Base-by-base conservation (phyloP, 1,284 basidiomycete species). In the Polyporus tsugae region DNA sequence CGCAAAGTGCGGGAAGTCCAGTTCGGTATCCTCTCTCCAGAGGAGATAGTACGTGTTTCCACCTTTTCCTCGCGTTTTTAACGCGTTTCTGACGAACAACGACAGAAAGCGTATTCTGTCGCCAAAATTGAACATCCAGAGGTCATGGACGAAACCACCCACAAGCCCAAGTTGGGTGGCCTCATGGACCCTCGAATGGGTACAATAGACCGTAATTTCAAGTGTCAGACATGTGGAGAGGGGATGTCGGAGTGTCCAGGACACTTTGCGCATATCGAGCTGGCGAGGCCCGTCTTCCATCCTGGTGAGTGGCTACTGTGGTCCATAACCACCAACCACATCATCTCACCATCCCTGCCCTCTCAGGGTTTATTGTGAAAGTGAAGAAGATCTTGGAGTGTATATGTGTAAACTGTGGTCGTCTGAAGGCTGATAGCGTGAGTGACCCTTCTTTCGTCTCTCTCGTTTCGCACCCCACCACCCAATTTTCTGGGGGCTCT, bases 381-480 rank as follows among this genome's bases (percentile, higher is more conserved):
- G 96, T 99, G 81, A 99, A 99, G 86, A 99, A 99, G 88, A 98
- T 99, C 77, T 84, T 99, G 83, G 98, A 99, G 87, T 95, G 94
- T 83, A 95, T 99, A 75, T 99, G 98, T 86, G 95, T 97, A 77
- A 97, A 97, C 79, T 99, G 98, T 82, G 98, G 98, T 78, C 98
- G 95, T 83, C 87, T 99, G 75, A 99, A 98, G 86, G 94, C 94
- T 73, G 96, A 98, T 84, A 91, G 91, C 87, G 95, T 97, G 89
- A 93, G 95, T 95, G 79, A 83, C 79, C 83, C 85, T 87, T 82
- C 80, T 82, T 87, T 88, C 88, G 87, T 89, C 87, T 89, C 67
- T 87, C 90, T 93, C 91, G 91, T 92, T 94, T 93, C 87, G 91
- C 89, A 91, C 91, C 91, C 92, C 91, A 91, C 91, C 86, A 89